Evolutionary conservation across 768 basidiomycete species (phyloP), one percentile per base, ranked within the genome.

Genomic region (Leucosporidium creatinivorum): DNA sequence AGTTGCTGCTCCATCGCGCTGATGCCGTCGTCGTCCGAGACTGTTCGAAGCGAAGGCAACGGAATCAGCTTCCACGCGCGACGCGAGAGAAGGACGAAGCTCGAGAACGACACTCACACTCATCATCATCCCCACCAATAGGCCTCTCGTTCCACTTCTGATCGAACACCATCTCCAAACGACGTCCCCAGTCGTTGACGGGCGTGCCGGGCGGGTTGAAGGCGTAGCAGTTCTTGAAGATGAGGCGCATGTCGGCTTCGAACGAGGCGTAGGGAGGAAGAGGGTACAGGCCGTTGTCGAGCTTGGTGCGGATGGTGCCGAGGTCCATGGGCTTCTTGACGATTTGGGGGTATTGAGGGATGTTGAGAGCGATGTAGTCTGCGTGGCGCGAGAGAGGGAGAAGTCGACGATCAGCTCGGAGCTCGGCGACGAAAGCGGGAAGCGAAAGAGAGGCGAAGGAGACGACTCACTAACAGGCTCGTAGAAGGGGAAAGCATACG

Each of bases 281-380:
- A 13, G 66, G 69, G 76, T 98, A 99, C 68, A 88, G 85, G 61
- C 83, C 81, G 44, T 81, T 81, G 51, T 92, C 89, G 58, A 99
- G 82, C 79, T 93, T 94, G 77, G 81, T 84, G 73, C 86, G 85
- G 82, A 99, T 93, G 13, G 90, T 92, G 17, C 85, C 83, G 67
- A 99, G 77, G 78, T 99, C 96, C 91, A 99, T 98, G 5, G 96
- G 96, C 74, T 85, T 86, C 82, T 93, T 94, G 77, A 99, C 82
- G 73, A 94, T 80, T 78, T 87, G 89, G 3, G 86, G 85, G 78
- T 99, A 99, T 25, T 83, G 81, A 0, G 93, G 94, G 57, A 97
- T 83, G 44, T 87, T 84, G 72, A 93, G 82, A 9, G 84, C 85
- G 52, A 86, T 80, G 79, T 86, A 86, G 77, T 96, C 93, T 93